Conservation (phyloP, 228 moss, liverwort and hornwort genomes). For the Sphagnum magellanicum region DNA sequence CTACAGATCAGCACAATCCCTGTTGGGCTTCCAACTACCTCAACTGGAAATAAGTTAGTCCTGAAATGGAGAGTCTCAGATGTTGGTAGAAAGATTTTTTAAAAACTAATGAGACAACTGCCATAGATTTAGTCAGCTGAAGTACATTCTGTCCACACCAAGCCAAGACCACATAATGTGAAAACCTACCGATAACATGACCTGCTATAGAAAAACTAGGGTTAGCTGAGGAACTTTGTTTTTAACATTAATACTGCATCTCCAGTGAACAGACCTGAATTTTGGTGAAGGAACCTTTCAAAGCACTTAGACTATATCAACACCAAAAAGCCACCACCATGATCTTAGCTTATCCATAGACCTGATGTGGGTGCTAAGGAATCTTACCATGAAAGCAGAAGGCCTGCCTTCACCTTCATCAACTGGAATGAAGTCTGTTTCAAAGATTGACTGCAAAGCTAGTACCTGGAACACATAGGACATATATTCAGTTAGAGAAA, state of each 20-base stretch:
- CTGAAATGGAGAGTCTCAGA: not conserved
- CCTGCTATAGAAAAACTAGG: not conserved
- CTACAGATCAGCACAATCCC: not conserved
- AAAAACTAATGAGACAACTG: not conserved
- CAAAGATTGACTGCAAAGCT: conserved; percentile 55
- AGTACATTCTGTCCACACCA: not conserved
- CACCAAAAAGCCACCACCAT: not conserved
- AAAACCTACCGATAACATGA: not conserved
- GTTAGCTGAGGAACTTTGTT: not conserved
- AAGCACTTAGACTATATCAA: not conserved
- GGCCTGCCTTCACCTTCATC: conserved; percentile 11
- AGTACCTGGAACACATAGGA: conserved; percentile 11
- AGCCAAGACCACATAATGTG: not conserved
- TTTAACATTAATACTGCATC: not conserved
- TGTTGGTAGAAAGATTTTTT: not conserved
- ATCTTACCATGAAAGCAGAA: conserved; percentile 34
- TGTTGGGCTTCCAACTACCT: no score
- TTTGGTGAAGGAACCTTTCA: not conserved
- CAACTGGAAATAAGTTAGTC: not conserved
- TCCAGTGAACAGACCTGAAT: not conserved
- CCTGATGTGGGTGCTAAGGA: not conserved
- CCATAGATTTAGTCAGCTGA: no score
- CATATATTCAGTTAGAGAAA: not conserved
- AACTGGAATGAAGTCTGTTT: conserved; percentile 30
- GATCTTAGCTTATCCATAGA: not conserved